Evolutionary conservation across 257 asterid genomes (phyloP).

Genomic region (Solanum tarijense): DNA sequence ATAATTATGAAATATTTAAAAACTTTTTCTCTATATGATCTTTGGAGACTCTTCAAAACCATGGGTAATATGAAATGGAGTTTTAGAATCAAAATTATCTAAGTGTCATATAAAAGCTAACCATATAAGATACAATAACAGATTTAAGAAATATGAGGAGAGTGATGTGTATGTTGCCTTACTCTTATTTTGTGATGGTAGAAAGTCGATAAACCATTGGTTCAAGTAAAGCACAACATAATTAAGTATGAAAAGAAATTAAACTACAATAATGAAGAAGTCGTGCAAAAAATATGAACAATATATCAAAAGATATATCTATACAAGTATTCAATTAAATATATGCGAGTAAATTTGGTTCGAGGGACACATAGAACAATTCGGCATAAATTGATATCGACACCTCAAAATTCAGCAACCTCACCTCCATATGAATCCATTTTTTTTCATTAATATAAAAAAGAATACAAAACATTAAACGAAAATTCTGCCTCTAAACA

Average conservation of each 20-base stretch:
- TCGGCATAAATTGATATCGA: too few species aligned
- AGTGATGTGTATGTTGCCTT: background rate
- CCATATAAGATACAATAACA: background rate
- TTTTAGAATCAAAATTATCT: background rate
- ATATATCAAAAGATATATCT: background rate
- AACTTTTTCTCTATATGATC: too few species aligned
- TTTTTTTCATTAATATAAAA: background rate
- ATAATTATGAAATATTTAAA: background rate
- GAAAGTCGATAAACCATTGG: accelerated
- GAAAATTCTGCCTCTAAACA: background rate
- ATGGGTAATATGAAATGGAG: background rate
- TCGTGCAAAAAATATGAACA: too few species aligned
- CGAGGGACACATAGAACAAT: too few species aligned
- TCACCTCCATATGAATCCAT: too few species aligned
- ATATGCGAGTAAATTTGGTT: background rate
- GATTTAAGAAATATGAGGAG: background rate
- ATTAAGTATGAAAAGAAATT: background rate
- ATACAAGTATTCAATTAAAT: background rate
- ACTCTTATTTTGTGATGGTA: background rate
- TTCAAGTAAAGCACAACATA: background rate
- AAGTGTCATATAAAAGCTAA: background rate
- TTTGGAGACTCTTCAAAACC: background rate
- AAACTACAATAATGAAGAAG: too few species aligned
- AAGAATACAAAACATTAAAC: background rate
- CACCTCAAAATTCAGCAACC: too few species aligned